These are phyloP conservation scores for Mitragyna speciosa DNA, from an alignment of 257 asterid species.

Conservation along the genomic window DNA sequence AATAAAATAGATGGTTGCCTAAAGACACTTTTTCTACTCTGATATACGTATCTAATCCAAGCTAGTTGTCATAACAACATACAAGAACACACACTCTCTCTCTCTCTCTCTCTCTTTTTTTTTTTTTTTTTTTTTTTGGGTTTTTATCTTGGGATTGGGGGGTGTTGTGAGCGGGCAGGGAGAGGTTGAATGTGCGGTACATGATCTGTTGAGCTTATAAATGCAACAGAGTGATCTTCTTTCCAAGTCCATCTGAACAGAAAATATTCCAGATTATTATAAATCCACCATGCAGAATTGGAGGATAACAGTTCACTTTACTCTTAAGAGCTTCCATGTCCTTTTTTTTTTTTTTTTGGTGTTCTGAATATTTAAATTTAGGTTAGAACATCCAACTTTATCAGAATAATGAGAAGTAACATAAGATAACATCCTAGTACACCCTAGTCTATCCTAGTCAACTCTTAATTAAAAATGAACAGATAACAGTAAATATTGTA, in stretches of 20 bases:
- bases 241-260: neutral
- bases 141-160: neutral
- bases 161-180: too few relatives aligned
- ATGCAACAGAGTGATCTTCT: neutral
- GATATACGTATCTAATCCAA: neutral
- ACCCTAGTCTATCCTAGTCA: neutral
- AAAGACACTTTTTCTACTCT: neutral
- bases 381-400: neutral
- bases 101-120: too few relatives aligned
- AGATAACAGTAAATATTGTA: neutral
- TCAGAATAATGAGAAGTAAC: neutral
- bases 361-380: neutral
- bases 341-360: too few relatives aligned
- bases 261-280: neutral
- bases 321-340: neutral
- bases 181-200: neutral
- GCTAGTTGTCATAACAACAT: neutral
- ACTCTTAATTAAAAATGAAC: neutral
- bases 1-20: neutral
- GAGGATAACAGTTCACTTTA: neutral
- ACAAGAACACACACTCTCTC: neutral
- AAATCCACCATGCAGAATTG: conserved; percentile 1
- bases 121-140: neutral
- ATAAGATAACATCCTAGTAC: neutral
- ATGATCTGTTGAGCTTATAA: neutral